phyloP scores from a whole-genome alignment of 1,139 yeast species.

The Yamadazyma friedrichii region DNA sequence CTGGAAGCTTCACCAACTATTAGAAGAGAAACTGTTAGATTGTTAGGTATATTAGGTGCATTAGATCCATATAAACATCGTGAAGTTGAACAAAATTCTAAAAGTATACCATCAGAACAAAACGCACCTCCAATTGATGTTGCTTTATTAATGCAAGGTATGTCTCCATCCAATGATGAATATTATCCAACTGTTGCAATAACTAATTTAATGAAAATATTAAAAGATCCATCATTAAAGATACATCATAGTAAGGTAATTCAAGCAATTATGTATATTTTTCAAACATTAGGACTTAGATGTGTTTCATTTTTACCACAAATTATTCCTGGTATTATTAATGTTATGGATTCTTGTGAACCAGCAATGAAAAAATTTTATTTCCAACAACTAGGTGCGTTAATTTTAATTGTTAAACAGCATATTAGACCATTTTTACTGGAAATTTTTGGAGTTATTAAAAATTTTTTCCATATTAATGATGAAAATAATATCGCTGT shows the following conservation, averaged over 20 bases:
- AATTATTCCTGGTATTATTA: slow-evolving; percentile 82
- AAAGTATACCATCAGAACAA: slow-evolving; percentile 65
- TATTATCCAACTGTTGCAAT: slow-evolving; percentile 96
- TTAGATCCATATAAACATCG: slow-evolving; percentile 94
- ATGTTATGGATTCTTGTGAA: slow-evolving; percentile 83
- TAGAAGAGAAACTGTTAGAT: slow-evolving; percentile 82
- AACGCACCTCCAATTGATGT: slow-evolving; percentile 90
- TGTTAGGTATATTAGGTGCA: slow-evolving; percentile 93
- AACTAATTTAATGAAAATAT: slow-evolving; percentile 73
- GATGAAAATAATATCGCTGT: slow-evolving; percentile 66
- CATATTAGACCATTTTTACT: slow-evolving; percentile 82
- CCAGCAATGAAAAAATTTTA: slow-evolving; percentile 82
- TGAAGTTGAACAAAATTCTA: slow-evolving; percentile 78
- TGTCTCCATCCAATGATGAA: slow-evolving; percentile 91
- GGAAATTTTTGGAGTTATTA: slow-evolving; percentile 73
- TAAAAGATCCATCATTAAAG: slow-evolving; percentile 81
- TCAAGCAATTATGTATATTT: slow-evolving; percentile 87
- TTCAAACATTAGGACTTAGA: slow-evolving; percentile 81
- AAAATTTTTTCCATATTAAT: slow-evolving; percentile 62
- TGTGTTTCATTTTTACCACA: slow-evolving; percentile 86
- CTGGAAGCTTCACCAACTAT: slow-evolving; percentile 74
- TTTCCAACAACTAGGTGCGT: slow-evolving; percentile 81
- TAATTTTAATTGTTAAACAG: slow-evolving; percentile 81
- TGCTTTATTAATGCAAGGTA: slow-evolving; percentile 86
- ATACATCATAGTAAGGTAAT: slow-evolving; percentile 81